Conservation (phyloP, 345 rosid genomes). For the Melastoma malabathricum region DNA sequence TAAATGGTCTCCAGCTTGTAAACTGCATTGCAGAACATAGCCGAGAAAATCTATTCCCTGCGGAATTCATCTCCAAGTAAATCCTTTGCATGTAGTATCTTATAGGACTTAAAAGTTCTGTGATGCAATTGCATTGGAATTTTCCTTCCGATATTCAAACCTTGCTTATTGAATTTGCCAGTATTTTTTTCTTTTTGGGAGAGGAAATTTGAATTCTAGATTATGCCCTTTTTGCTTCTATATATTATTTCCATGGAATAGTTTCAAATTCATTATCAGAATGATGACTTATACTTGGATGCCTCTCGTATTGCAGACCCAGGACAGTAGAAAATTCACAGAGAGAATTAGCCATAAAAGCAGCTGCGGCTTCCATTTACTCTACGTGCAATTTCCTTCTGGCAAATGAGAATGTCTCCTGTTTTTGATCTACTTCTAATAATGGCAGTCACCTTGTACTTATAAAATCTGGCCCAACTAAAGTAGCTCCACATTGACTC, state of each 20-base stretch:
- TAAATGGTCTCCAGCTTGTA: constrained; percentile 57
- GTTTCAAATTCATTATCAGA: no score
- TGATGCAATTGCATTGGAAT: no score
- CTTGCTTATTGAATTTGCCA: no score
- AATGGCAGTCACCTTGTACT: background rate
- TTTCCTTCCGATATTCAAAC: no score
- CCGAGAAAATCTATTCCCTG: constrained; percentile 25
- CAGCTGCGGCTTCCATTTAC: constrained; percentile 96
- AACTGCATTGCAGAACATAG: constrained; percentile 21
- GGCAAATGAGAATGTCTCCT: constrained; percentile 57
- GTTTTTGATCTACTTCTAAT: constrained; percentile 25
- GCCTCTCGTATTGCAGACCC: constrained; percentile 22
- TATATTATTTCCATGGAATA: no score
- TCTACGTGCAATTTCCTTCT: constrained; percentile 65
- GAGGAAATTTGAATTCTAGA: no score
- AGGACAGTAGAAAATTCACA: constrained; percentile 29
- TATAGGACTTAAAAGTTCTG: no score
- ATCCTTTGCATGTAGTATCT: constrained; percentile 2
- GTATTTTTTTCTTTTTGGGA: no score
- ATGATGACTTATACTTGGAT: no score
- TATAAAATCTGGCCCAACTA: background rate
- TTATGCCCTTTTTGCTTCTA: no score
- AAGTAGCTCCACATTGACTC: no score
- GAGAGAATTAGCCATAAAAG: constrained; percentile 59
- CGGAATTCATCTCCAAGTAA: constrained; percentile 34